phyloP scores from a whole-genome alignment of 345 rosid species.

The Aethionema arabicum region DNA sequence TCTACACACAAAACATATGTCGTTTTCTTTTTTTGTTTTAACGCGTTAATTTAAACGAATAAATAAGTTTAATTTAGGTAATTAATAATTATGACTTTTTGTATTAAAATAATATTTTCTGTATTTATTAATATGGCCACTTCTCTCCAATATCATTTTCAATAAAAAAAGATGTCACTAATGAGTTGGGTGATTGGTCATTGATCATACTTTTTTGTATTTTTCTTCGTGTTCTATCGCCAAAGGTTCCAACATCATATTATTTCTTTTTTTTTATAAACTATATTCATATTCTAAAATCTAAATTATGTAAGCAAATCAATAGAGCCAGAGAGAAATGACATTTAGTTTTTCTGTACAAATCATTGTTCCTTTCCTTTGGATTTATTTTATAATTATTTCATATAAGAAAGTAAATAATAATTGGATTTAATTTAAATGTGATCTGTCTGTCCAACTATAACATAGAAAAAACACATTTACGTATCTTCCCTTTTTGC shows the following conservation, averaged over 20 bases:
- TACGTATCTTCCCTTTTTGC: too few species aligned
- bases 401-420: too few species aligned
- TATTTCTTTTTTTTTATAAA: neutral
- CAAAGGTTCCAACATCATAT: conserved; percentile 9
- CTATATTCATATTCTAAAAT: conserved; percentile 3
- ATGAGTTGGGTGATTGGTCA: conserved; percentile 27
- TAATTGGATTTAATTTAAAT: too few species aligned
- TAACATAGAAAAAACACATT: too few species aligned
- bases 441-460: too few species aligned
- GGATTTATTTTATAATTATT: neutral
- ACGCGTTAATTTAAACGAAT: too few species aligned
- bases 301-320: neutral
- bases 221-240: neutral
- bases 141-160: conserved; percentile 23
- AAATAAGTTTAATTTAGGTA: too few species aligned
- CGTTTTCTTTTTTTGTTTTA: too few species aligned
- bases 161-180: conserved; percentile 30
- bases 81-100: neutral
- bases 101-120: neutral
- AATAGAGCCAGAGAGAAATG: conserved; percentile 25
- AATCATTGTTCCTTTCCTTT: conserved; percentile 22
- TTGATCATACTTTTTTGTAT: conserved; percentile 22
- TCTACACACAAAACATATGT: conserved; percentile 20
- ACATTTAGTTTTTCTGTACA: conserved; percentile 17
- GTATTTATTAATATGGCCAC: conserved; percentile 9